Conservation (phyloP, 202 grass and related monocot genomes). For the Elaeis oleifera region DNA sequence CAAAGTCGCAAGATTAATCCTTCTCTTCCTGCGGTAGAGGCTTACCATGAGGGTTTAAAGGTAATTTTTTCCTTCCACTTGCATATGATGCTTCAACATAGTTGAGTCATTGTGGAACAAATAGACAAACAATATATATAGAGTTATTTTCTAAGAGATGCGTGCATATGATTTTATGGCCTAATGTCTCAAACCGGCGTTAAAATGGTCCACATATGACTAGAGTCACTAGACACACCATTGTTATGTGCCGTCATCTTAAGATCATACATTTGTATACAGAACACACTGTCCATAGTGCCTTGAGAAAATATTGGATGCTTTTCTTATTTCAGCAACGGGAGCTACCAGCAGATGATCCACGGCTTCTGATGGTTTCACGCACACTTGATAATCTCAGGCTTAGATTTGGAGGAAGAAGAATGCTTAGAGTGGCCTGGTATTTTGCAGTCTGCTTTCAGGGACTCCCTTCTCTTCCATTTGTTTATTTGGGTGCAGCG, state of each 20-base stretch:
- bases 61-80: conserved; percentile 25
- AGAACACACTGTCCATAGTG: not conserved
- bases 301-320: conserved; percentile 5
- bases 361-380: conserved; percentile 46
- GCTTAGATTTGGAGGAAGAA: conserved; percentile 43
- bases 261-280: not conserved
- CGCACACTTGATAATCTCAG: conserved; percentile 49
- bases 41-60: conserved; percentile 82
- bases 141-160: not conserved
- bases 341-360: conserved; percentile 82
- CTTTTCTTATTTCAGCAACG: conserved; percentile 40
- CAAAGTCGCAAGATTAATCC: conserved; percentile 60
- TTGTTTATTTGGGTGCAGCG: too few relatives aligned
- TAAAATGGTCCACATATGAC: too few relatives aligned
- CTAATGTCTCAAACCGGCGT: too few relatives aligned
- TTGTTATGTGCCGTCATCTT: not conserved
- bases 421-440: not conserved
- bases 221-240: too few relatives aligned
- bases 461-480: too few relatives aligned
- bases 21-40: conserved; percentile 67
- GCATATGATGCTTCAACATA: not conserved
- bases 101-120: not conserved
- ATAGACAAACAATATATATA: not conserved
- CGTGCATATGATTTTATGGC: too few relatives aligned
- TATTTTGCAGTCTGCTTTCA: too few relatives aligned